A percentile compares a stretch with the other conserved stretches of the same genome.
phyloP scores from a whole-genome alignment of 2,329 filamentous ascomycete species.

The Fusarium annulatum region DNA sequence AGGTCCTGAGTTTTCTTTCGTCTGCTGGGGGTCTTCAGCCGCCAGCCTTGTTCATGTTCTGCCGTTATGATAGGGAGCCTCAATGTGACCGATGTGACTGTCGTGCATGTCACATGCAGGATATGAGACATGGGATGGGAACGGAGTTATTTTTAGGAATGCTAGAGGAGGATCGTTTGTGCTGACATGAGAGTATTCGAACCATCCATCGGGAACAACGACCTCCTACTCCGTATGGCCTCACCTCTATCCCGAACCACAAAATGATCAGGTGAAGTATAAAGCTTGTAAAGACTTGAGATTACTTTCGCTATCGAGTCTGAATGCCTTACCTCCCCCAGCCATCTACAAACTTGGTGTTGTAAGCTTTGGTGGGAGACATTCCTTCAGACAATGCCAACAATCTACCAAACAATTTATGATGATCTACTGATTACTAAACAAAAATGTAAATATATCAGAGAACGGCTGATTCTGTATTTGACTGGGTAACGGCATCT shows the following conservation, averaged over 20 bases:
- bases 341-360: accelerated
- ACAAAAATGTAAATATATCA: neutral
- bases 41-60: neutral
- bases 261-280: too few relatives aligned
- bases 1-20: neutral
- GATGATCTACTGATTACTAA: neutral
- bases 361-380: neutral
- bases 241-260: neutral
- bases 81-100: neutral
- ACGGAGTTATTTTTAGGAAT: neutral
- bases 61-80: neutral
- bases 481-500: neutral
- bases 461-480: neutral
- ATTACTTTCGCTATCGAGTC: neutral
- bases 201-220: accelerated
- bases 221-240: too few relatives aligned
- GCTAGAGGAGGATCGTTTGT: neutral
- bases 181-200: neutral
- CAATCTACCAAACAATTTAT: accelerated
- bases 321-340: neutral
- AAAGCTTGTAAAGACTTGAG: neutral
- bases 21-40: too few relatives aligned
- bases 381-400: neutral
- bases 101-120: neutral
- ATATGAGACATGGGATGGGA: neutral